Evolutionary conservation across 495 filamentous ascomycete genomes (phyloP).

Genomic region (Pseudoneurospora amorphoporcata): DNA sequence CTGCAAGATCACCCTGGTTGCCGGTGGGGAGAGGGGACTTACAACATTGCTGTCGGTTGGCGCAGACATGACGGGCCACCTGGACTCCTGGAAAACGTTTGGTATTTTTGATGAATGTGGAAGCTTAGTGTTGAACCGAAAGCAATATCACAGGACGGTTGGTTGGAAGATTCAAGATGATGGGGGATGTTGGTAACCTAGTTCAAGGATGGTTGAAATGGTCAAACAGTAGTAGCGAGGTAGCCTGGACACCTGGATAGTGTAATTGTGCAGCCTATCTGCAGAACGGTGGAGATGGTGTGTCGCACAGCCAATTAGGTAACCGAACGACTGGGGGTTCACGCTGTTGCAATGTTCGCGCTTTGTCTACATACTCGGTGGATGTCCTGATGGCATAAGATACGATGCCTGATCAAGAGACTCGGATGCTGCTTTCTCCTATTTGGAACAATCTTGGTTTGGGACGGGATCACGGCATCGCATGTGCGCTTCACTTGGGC

Average conservation of each 20-base stretch:
- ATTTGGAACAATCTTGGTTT: background rate
- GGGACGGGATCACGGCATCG: background rate
- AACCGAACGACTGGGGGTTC: background rate
- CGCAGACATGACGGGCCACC: slow-evolving; percentile 26
- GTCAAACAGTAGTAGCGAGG: background rate
- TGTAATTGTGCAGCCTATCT: background rate
- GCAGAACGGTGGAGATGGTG: background rate
- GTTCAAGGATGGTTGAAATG: background rate
- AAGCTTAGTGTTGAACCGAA: background rate
- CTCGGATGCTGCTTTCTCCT: background rate
- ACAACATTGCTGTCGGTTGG: slow-evolving; percentile 25
- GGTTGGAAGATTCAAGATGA: background rate
- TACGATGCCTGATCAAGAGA: background rate
- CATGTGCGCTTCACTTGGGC: slow-evolving; percentile 4
- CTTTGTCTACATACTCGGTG: background rate
- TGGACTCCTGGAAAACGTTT: background rate
- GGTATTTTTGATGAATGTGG: background rate
- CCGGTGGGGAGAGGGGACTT: slow-evolving; percentile 13
- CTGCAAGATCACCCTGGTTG: background rate
- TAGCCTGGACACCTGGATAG: background rate
- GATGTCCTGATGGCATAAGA: background rate
- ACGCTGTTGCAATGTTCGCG: background rate
- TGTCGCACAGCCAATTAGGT: background rate
- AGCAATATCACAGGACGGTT: background rate
- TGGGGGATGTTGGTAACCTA: background rate